A percentile compares a stretch with the other conserved stretches of the same genome.
phyloP scores from a whole-genome alignment of 129 eudicot species.

The Flaveria ramosissima region DNA sequence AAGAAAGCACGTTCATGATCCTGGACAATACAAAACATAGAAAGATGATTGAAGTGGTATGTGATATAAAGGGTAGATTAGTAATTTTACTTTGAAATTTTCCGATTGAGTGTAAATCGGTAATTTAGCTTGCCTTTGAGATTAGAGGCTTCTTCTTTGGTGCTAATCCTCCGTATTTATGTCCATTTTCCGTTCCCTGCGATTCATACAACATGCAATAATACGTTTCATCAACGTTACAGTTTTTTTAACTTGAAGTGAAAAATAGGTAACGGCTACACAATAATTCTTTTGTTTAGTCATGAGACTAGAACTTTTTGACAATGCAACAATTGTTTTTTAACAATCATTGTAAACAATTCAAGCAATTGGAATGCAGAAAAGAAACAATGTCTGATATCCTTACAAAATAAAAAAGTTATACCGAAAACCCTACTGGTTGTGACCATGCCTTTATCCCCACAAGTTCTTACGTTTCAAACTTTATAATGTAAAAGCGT shows the following conservation, averaged over 20 bases:
- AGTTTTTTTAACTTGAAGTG: too few species aligned
- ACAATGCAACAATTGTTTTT: not conserved
- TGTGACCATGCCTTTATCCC: not conserved
- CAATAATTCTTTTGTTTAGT: too few species aligned
- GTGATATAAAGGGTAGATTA: not conserved
- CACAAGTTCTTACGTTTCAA: not conserved
- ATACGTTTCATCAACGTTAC: too few species aligned
- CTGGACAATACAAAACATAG: slow-evolving; percentile 38
- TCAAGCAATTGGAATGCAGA: not conserved
- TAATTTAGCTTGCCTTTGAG: slow-evolving; percentile 59
- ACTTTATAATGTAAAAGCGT: not conserved
- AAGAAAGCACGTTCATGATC: slow-evolving; percentile 86
- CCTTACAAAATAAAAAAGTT: not conserved
- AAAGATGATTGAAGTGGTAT: not conserved
- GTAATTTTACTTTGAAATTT: not conserved
- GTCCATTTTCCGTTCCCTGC: slow-evolving; percentile 43
- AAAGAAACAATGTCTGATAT: not conserved
- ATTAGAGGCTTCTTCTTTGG: slow-evolving; percentile 93
- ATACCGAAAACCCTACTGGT: not conserved
- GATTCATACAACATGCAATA: not conserved
- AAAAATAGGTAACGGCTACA: too few species aligned
- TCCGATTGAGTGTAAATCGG: not conserved
- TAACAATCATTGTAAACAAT: not conserved
- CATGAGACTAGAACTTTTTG: not conserved
- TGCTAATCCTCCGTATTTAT: slow-evolving; percentile 77